Evolutionary conservation across 768 basidiomycete species (phyloP).

Genomic region (Paxillus ammoniavirescens): DNA sequence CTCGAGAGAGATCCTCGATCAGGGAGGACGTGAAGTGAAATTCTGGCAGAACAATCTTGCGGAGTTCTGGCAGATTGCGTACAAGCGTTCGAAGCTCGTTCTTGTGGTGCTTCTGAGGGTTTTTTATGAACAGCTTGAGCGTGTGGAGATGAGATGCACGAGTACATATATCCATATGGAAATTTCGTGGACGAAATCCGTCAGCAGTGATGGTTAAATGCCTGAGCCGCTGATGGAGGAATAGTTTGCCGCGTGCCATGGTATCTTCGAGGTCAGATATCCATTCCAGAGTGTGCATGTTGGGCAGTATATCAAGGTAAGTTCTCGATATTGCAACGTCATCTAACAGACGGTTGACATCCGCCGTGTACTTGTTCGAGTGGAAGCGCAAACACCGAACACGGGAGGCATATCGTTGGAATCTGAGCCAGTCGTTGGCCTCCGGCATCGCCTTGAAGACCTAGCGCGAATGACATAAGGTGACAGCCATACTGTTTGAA

Average conservation of each 20-base stretch:
- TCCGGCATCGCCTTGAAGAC: constrained; percentile 41
- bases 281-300: constrained; percentile 53
- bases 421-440: constrained; percentile 52
- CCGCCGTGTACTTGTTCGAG: constrained; percentile 12
- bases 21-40: constrained; percentile 48
- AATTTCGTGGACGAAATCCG: constrained; percentile 16
- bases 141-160: constrained; percentile 51
- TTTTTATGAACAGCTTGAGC: constrained; percentile 45
- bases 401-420: constrained; percentile 50
- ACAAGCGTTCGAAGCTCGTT: constrained; percentile 40
- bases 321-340: constrained; percentile 57
- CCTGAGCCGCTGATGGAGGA: constrained; percentile 56
- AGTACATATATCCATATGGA: constrained; percentile 40
- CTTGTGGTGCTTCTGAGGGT: constrained; percentile 43
- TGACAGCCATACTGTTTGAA: background rate
- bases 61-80: constrained; percentile 40
- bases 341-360: constrained; percentile 35
- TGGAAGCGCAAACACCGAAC: constrained; percentile 39
- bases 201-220: constrained; percentile 34
- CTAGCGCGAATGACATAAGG: constrained; percentile 25
- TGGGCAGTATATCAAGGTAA: constrained; percentile 52
- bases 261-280: constrained; percentile 18
- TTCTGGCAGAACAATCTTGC: constrained; percentile 48
- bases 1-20: constrained; percentile 44
- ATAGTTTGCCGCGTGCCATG: constrained; percentile 44